A percentile compares a stretch with the other conserved stretches of the same genome.
phyloP scores from a whole-genome alignment of 75 land plant species.

The Cryptomeria japonica region DNA sequence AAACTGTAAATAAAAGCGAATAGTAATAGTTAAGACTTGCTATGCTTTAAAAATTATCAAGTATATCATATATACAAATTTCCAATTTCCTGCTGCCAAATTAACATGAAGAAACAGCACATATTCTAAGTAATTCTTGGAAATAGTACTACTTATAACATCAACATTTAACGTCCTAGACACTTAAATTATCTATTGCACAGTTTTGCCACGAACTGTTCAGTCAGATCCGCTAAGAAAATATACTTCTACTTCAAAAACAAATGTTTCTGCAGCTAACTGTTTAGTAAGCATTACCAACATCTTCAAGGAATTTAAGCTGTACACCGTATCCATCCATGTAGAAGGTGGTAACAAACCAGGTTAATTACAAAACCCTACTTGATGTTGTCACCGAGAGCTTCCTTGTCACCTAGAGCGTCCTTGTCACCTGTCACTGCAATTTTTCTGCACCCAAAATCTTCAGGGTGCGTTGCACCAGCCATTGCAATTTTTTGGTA shows the following conservation, averaged over 20 bases:
- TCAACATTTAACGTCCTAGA: neutral
- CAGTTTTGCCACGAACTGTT: neutral
- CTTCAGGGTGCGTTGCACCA: slow-evolving; percentile 12
- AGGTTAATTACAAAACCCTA: neutral
- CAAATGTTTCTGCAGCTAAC: neutral
- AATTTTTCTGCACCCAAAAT: slow-evolving; percentile 23
- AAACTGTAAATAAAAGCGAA: neutral
- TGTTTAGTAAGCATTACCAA: neutral
- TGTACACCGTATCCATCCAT: neutral
- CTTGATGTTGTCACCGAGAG: neutral
- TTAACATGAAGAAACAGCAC: neutral
- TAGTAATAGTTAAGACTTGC: neutral
- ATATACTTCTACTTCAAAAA: neutral
- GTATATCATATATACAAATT: neutral
- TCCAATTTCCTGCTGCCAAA: neutral
- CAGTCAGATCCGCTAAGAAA: neutral
- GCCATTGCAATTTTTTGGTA: neutral
- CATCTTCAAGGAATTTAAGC: neutral
- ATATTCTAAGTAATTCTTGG: neutral
- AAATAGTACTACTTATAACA: neutral
- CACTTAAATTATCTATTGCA: neutral
- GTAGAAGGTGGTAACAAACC: neutral
- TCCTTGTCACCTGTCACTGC: neutral
- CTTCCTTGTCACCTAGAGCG: neutral
- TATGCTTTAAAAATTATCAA: neutral